Base-by-base conservation (phyloP, 192 early-diverging fungal genomes). In the Coemansia sp. region DNA sequence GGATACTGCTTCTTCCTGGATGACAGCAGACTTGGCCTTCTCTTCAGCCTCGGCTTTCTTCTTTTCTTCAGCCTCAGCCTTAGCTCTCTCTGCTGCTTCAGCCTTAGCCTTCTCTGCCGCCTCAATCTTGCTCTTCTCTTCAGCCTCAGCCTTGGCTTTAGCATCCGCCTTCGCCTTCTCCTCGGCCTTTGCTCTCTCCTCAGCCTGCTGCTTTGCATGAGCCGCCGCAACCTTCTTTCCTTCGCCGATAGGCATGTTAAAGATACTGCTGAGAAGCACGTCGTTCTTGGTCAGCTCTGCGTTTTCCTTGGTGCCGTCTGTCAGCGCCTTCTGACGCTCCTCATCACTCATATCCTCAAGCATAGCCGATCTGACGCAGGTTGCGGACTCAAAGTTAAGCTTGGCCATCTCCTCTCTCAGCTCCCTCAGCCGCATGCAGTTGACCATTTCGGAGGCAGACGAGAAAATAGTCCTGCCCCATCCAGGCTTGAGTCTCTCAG, bases 401-500 rank as follows among this genome's bases (percentile, higher is more conserved):
- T 60, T 64, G 33, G 59, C 34, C 80, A 77, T 81, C 53, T 81
- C 76, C 64, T 69, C 71, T 9, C 65, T 45, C 42, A 80, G 50
- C 59, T 80, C 79, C 14, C 78, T 54, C 40, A 87, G 74, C 46
- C 64, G 82, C 51, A 88, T 80, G 49, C 85, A 82, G 49, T 87
- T 84, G 44, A 91, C 82, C 67, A 92, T 81, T 66, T 91, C 84
- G 12, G 84, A 83, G 0, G 92, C 93, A 27, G 88, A 86, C 17
- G 86, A 85, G 61, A 97, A 87, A 54, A 97, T 93, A 9, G 78
- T 85, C 40, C 87, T 80, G 15, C 92, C 88, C 95, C 95, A 97
- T 7, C 89, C 86, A 15, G 83, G 60, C 42, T 82, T 72, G 61
- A 86, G 86, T 9, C 87, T 81, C 45, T 97, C 87, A 3, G 94